These are phyloP conservation scores for Suillus hirtellus DNA, from an alignment of 768 basidiomycete species.

Conservation along the genomic window DNA sequence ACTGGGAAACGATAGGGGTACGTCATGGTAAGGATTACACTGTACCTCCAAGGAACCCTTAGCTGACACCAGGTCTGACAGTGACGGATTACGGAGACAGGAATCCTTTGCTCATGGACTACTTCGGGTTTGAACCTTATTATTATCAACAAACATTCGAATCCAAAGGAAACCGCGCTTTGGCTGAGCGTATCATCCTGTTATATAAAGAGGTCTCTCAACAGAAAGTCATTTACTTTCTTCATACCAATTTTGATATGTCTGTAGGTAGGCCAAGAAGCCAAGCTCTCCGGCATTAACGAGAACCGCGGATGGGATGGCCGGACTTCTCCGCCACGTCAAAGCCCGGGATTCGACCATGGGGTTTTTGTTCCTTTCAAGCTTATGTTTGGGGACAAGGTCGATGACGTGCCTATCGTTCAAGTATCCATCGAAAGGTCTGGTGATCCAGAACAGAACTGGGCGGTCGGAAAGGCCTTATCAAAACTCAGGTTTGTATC, in stretches of 20 bases:
- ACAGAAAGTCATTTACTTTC: background rate
- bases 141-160: slow-evolving; percentile 67
- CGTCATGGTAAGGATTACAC: slow-evolving; percentile 47
- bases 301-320: slow-evolving; percentile 69
- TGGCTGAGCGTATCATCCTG: slow-evolving; percentile 62
- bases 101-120: slow-evolving; percentile 76
- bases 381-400: slow-evolving; percentile 73
- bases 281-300: slow-evolving; percentile 46
- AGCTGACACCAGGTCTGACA: slow-evolving; percentile 24
- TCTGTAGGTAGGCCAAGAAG: slow-evolving; percentile 50
- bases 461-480: slow-evolving; percentile 64
- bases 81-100: slow-evolving; percentile 78
- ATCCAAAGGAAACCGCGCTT: slow-evolving; percentile 58
- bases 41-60: background rate
- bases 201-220: slow-evolving; percentile 51
- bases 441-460: slow-evolving; percentile 60
- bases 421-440: slow-evolving; percentile 67
- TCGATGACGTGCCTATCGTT: slow-evolving; percentile 64
- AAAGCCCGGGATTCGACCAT: slow-evolving; percentile 70
- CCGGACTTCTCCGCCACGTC: slow-evolving; percentile 44
- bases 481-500: slow-evolving; percentile 51
- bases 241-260: background rate
- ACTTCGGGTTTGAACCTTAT: slow-evolving; percentile 63
- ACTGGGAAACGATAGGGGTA: slow-evolving; percentile 70
- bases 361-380: slow-evolving; percentile 82